Evolutionary conservation across 345 rosid species (phyloP), one percentile per base, ranked within the genome.

Genomic region (Xanthoceras sorbifolium): DNA sequence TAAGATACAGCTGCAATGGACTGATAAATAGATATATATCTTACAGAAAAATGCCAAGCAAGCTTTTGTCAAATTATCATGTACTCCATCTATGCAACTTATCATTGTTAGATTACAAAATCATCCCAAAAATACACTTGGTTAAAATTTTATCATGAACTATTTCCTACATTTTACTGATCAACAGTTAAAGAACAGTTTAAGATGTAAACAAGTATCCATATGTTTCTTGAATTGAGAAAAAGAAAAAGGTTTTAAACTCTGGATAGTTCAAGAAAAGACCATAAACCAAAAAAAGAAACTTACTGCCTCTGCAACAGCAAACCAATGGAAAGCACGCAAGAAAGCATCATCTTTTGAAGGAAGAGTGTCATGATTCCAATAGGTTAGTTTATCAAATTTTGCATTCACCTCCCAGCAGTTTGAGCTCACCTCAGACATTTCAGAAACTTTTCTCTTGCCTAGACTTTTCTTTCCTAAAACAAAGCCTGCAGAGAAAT

Each of bases 341-440:
- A 86, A 23, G 67, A 96, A 82, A 9, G 87, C 80, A 83, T 96
- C 99, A 20, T 92, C 91, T 77, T 86, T 86, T 14, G 98, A 90
- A 75, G 99, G 99, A 74, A 85, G 76, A 72, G 9, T 79, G 74
- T 93, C 98, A 62, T 90, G 93, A 84, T 96, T 96, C 99, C 99
- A 96, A 78, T 89, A 93, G 9, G 97, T 86, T 72, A 93, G 63
- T 44, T 89, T 87, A 73, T 87, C 89, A 69, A 93, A 96, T 69
- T 82, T 89, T 0, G 97, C 99, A 75, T 85, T 91, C 69, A 28
- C 82, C 79, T 96, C 92, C 99, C 97, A 96, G 76, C 83, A 75
- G 78, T 78, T 74, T 12, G 78, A 77, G 73, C 80, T 69, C 52
- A 57, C 81, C 66, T 84, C 89, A 38, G 85, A 71, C 64, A 9